A percentile compares a stretch with the other conserved stretches of the same genome.
These are phyloP conservation scores for Fusarium transvaalense DNA, from an alignment of 2,329 filamentous ascomycete genomes.

Conservation along the genomic window DNA sequence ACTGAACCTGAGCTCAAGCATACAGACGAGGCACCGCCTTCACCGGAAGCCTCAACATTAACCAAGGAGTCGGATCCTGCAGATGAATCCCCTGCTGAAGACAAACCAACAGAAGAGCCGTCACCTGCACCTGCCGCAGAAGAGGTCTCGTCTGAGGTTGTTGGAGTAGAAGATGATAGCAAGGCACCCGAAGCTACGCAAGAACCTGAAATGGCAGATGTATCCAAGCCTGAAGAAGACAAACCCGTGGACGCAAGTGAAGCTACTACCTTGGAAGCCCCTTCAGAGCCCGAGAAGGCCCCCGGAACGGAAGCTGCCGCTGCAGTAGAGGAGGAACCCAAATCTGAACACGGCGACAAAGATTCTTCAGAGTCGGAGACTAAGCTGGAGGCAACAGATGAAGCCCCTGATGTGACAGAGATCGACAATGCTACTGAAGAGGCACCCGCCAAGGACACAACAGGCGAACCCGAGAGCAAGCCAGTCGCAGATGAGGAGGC, in stretches of 20 bases:
- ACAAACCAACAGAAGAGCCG: not conserved
- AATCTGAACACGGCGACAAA: constrained; percentile 1
- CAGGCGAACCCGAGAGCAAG: constrained; percentile 6
- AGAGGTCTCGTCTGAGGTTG: constrained; percentile 2
- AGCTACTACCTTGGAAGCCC: not conserved
- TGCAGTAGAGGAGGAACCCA: not conserved
- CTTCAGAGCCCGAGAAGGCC: constrained; percentile 9
- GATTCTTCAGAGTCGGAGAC: constrained; percentile 3
- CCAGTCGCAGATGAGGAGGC: not conserved
- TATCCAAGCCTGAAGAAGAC: constrained; percentile 4
- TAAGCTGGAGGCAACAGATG: not conserved
- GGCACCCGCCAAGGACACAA: not conserved
- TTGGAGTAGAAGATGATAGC: constrained; percentile 10
- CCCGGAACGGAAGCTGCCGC: not conserved
- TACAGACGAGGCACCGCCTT: not conserved
- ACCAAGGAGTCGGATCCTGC: not conserved
- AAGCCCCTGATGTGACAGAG: not conserved
- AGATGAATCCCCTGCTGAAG: constrained; percentile 3
- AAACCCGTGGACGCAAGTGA: constrained; percentile 2
- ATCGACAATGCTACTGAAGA: not conserved
- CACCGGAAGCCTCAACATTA: not conserved
- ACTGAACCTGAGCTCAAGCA: constrained; percentile 15
- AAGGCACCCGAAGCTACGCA: constrained; percentile 5
- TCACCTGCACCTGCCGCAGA: not conserved
- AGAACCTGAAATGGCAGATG: constrained; percentile 1